These are phyloP conservation scores for Mycena capillaripes DNA, from an alignment of 768 basidiomycete genomes.

Conservation along the genomic window DNA sequence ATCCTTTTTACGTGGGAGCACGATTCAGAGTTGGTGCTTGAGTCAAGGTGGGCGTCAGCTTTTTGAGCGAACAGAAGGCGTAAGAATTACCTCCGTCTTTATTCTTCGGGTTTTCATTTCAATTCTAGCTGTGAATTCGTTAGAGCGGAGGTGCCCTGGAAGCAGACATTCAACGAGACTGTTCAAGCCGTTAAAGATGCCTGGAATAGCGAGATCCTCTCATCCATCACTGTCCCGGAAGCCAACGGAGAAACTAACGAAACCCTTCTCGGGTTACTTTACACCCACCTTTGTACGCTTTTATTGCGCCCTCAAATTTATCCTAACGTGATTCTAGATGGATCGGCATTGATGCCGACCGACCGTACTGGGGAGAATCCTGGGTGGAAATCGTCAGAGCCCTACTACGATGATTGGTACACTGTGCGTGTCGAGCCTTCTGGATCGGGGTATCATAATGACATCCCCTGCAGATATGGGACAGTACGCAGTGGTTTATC, in stretches of 20 bases:
- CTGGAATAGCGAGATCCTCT: slow-evolving; percentile 15
- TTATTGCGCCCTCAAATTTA: not conserved
- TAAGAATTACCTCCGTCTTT: not conserved
- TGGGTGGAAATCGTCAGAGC: slow-evolving; percentile 1
- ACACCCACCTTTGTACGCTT: slow-evolving; percentile 16
- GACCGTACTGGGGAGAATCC: slow-evolving; percentile 17
- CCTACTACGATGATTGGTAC: slow-evolving; percentile 11
- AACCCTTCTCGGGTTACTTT: slow-evolving; percentile 9
- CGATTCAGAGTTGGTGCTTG: not conserved
- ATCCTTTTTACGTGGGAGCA: slow-evolving; percentile 16
- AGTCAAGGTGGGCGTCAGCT: slow-evolving; percentile 13
- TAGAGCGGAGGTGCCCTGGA: slow-evolving; percentile 8
- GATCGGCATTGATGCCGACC: slow-evolving; percentile 13
- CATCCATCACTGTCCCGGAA: slow-evolving; percentile 6
- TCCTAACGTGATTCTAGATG: not conserved
- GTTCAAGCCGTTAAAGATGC: slow-evolving; percentile 11
- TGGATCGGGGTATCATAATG: not conserved
- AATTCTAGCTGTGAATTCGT: slow-evolving; percentile 9
- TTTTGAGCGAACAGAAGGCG: slow-evolving; percentile 17
- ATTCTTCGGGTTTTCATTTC: not conserved
- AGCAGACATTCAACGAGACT: slow-evolving; percentile 13
- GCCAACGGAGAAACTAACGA: slow-evolving; percentile 9
- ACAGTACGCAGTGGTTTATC: not conserved
- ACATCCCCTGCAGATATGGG: not conserved
- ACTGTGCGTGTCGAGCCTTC: not conserved